Evolutionary conservation across 1,284 basidiomycete genomes (phyloP), one percentile per base, ranked within the genome.

Genomic region (Schizophyllum commune): DNA sequence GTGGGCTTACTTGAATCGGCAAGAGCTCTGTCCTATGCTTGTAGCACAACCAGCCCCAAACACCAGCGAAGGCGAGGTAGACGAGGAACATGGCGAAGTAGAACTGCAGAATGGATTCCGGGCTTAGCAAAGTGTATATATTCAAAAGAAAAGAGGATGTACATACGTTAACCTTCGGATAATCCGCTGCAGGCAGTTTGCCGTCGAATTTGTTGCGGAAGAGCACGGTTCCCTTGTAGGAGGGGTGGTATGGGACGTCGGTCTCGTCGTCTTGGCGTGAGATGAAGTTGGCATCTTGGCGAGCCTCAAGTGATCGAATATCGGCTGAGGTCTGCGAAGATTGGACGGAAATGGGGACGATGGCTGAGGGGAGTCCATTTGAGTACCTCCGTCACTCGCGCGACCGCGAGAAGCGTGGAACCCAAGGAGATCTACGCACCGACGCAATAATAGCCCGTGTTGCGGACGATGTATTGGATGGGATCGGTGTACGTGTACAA

Each of bases 401-500:
- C 20, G 17, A 51, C n/a, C 54, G 22, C 8, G 58, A 20, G 57
- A 60, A 55, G 17, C 27, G 27, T 27, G 27, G 27, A 2, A 27
- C 27, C 27, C 27, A 27, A 5, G 27, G 5, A 27, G 27, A 27
- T 27, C 52, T 6, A 78, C 86, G 75, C 73, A 85, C 93, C 94
- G 67, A 96, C 88, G 72, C 96, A 98, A 73, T 97, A 98, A 73
- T 97, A 98, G 1, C 96, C 96, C 2, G 91, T 94, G 72, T 89
- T 89, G 21, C 79, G 79, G n/a, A 99, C 92, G 32, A 80, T 73
- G 72, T 98, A 98, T 56, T 86, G 83, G 63, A 91, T 88, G 9
- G 89, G 83, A 54, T 79, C 75, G 2, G 74, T 72, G 68, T 92
- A 92, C 56, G 70, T 65, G 33, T 85, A 72, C 8, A 82, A 72